Base-by-base conservation (phyloP, 495 filamentous ascomycete species). In the Penicillium taxi region DNA sequence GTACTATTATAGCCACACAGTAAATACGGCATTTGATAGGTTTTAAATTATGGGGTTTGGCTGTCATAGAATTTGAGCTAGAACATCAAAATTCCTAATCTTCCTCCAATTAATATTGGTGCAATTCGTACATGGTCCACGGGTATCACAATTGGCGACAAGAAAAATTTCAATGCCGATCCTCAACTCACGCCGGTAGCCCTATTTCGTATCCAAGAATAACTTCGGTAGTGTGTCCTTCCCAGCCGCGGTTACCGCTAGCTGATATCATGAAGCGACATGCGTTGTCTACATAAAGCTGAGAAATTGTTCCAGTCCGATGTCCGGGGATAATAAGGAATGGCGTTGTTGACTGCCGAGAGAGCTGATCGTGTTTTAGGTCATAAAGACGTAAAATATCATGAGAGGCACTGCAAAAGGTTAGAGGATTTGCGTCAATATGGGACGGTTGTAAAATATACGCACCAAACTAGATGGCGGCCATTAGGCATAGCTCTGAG, bases 241-340 rank as follows among this genome's bases (percentile, higher is more conserved):
- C 93, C 93, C 93, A 96, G 2, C 91, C 91, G 34, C 91, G 66
- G 44, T 89, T 96, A 1, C 91, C 91, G 20, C 82, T 87, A 2
- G 84, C 81, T 2, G 84, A 90, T 30, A 98, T 73, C 78, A 98
- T 86, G 56, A 86, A 94, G 21, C 80, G 72, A 47, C 86, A 91
- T 0, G 85, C 86, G 18, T 85, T 82, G 56, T 98, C 91, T 32
- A 94, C 69, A 51, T 86, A 87, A 17, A 94, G 58, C 41, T 75
- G 72, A 0, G 82, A 85, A 29, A 95, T 89, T 17, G 94, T 86
- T 31, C 93, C 91, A 3, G 88, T 89, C 12, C 84, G 82, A 43
- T 95, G 91, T 2, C 91, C 91, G 1, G 91, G 91, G 20, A 98
- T 78, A 50, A 98, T 95, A 19, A 93, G 72, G 53, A 94, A 98